Base-by-base conservation (phyloP, 768 basidiomycete genomes). In the Ramaria sp. region DNA sequence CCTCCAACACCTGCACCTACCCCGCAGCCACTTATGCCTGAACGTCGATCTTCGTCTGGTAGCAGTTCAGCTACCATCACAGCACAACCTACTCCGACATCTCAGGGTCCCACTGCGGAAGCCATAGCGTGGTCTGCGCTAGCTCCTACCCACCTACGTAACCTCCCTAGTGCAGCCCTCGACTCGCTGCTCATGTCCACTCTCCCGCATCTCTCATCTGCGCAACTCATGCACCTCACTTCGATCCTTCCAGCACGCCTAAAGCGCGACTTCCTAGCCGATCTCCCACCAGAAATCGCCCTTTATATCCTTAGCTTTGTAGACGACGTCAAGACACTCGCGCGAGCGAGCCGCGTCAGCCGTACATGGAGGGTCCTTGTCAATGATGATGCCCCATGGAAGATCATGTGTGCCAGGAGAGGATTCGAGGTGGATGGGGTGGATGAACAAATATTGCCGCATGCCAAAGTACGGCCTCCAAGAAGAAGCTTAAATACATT, bases 331-430 rank as follows among this genome's bases (percentile, higher is more conserved):
- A 69, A 70, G 41, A 82, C 85, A 0, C 79, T 96, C 9, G 72
- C 80, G 0, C 71, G 88, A 10, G 85, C 85, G 0, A 72, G 77
- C 38, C 73, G 77, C 32, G 93, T 94, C 27, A 85, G 82, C 60
- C 70, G 72, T 51, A 73, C 74, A 48, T 97, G 94, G 94, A 68
- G 74, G 13, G 68, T 65, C 15, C 74, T 96, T 5, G 73, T 83
- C 6, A 68, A 73, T 43, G 91, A 92, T 61, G 89, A 94, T 59
- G 75, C 71, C 58, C 71, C 88, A 10, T 97, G 93, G 94, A 82
- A 79, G 66, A 61, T 73, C 10, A 79, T 95, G 79, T 91, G 85
- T 62, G 66, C 70, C 10, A 61, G 70, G 16, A 77, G 81, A 63
- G 75, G 74, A 5, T 86, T 71, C 52, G 65, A 61, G 8, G 45